Evolutionary conservation across 169 alveolate genomes (phyloP), one percentile per base, ranked within the genome.

Genomic region (Plasmodium fragile): DNA sequence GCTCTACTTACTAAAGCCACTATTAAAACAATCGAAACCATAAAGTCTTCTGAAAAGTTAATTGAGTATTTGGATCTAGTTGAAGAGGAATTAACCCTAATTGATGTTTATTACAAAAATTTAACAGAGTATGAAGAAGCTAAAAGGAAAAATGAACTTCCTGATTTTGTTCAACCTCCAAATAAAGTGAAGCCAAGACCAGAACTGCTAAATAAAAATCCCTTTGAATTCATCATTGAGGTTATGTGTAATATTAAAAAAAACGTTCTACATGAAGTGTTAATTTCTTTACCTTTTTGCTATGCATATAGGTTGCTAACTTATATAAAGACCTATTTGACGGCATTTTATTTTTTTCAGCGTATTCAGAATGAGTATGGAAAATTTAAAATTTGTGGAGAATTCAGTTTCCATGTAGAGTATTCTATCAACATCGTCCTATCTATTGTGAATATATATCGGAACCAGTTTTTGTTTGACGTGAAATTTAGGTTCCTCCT

Each of bases 11-110:
- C 82, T n/a, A 95, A 96, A 53, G 97, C 98, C 7, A 96, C 97
- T 18, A 92, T 96, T 36, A 95, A 96, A 93, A 97, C 98, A 6
- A 87, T 97, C 34, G 97, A 96, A 75, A 92, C 97, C 0, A 95
- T 97, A 10, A 96, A 97, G 77, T 95, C 98, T 0, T 92, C 98
- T 8, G 98, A 97, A 73, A 93, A 96, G 49, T 85, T 97, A 70
- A 96, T 97, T 25, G 96, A 95, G 32, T 81, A 92, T 34, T 65
- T 93, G 25, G 97, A 94, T 70, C 91, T 94, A 52, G 90, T 91
- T 69, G 94, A 91, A 4, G 96, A 77, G 87, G 95, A 91, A 95
- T 59, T 92, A 55, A 92, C 87, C 36, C 80, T 89, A 39, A 73
- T 87, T 34, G 94, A 91, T 91, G 82, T 41, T 18, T 95, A 87